Evolutionary conservation across 2,329 filamentous ascomycete species (phyloP), one percentile per base, ranked within the genome.

Genomic region (Calonectria crousiana): DNA sequence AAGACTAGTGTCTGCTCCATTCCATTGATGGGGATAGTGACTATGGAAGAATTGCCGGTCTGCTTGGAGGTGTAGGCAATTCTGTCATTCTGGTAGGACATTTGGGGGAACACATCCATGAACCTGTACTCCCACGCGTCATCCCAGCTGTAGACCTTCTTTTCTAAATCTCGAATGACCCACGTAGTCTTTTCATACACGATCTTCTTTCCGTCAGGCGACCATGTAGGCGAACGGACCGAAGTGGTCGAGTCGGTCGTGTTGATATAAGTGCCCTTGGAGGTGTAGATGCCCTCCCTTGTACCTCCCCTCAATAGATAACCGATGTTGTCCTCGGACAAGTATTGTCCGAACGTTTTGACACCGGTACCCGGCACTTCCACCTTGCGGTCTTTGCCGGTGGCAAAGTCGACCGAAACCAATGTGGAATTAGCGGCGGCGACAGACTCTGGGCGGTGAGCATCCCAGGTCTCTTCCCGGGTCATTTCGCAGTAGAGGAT

Each of bases 91-190:
- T 60, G 56, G 56, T 60, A 60, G 34, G 56, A 60, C 34, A 60
- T 60, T 60, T 60, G 56, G n/a, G 56, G 34, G 34, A 41, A 60
- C 34, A 60, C 34, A 23, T 60, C 56, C 56, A 60, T 60, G 6
- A 60, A 60, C 8, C 53, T 34, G 32, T 60, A 60, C 32, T 60
- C 32, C 53, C 53, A 60, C n/a, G 38, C 53, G 9, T 38, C 53
- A 26, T 60, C 56, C 56, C 56, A 60, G 34, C 56, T 41, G n/a
- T 60, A 60, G 20, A 60, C 16, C 34, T 41, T 41, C 13, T 60
- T 60, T 32, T 60, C 34, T 34, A 60, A 41, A n/a, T 60, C 56
- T 41, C 56, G 34, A 38, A 60, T 60, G n/a, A 60, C 56, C 56
- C 56, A 41, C 1, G 34, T 60, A 5, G 56, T 60, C 34, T 60